Evolutionary conservation across 257 asterid species (phyloP).

Genomic region (Lithospermum erythrorhizon): DNA sequence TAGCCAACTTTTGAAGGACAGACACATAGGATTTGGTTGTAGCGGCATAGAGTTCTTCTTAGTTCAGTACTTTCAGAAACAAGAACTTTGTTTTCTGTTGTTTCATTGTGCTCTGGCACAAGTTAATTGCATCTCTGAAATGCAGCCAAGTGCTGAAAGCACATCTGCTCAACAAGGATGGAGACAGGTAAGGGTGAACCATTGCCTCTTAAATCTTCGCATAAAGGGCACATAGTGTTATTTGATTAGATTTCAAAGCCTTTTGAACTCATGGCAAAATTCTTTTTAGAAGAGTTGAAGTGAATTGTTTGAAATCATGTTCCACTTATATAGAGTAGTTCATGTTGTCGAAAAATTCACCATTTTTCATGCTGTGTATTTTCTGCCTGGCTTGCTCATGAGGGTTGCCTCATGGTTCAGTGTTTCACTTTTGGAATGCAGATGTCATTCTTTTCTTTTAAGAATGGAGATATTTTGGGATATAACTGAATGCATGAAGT

Average conservation of each 20-base stretch:
- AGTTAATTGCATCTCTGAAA: slow-evolving; percentile 87
- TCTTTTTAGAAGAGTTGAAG: neutral
- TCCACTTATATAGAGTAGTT: no score
- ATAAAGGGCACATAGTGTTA: neutral
- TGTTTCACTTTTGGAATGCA: no score
- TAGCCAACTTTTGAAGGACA: slow-evolving; percentile 86
- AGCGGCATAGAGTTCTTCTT: slow-evolving; percentile 68
- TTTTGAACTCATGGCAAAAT: neutral
- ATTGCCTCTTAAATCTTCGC: neutral
- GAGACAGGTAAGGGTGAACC: slow-evolving; percentile 99
- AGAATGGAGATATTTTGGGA: no score
- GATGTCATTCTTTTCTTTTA: no score
- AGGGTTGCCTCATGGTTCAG: no score
- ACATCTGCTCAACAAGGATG: slow-evolving; percentile 99
- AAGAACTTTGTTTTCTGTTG: slow-evolving; percentile 90
- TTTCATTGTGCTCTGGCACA: slow-evolving; percentile 96
- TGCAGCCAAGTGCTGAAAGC: slow-evolving; percentile 85
- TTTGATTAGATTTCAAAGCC: neutral
- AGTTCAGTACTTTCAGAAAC: slow-evolving; percentile 74
- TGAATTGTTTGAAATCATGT: neutral
- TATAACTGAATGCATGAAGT: no score
- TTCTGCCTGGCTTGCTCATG: no score
- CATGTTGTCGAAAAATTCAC: no score
- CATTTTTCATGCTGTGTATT: no score
- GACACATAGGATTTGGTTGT: slow-evolving; percentile 82